Evolutionary conservation across 305 asterid genomes (phyloP).

Genomic region (Fraxinus floribunda): DNA sequence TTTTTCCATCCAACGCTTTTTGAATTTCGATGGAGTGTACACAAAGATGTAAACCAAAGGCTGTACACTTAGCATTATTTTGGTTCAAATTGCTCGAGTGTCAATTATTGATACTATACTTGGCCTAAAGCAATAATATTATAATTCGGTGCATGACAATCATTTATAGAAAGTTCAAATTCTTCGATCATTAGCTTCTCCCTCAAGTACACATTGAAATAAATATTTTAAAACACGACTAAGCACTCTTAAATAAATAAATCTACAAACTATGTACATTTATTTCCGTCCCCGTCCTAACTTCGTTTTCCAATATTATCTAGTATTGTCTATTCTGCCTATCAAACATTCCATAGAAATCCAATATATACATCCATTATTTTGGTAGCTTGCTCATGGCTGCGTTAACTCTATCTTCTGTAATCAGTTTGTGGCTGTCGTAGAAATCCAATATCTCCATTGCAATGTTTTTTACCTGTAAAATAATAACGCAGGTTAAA

Average conservation of each 20-base stretch:
- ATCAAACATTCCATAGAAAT: not conserved
- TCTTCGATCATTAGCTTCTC: not conserved
- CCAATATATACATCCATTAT: constrained; percentile 10
- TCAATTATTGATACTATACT: not conserved
- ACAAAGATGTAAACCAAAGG: too few species aligned
- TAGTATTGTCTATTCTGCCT: not conserved
- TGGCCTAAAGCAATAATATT: not conserved
- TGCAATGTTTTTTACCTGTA: constrained; percentile 89
- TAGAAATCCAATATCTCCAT: constrained; percentile 91
- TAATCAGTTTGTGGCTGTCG: constrained; percentile 67
- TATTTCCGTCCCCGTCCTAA: not conserved
- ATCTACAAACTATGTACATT: not conserved
- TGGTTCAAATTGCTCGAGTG: not conserved
- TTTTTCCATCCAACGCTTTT: too few species aligned
- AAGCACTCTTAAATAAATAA: not conserved
- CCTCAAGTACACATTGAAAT: not conserved
- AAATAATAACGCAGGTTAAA: not conserved
- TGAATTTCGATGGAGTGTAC: too few species aligned
- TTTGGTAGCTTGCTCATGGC: constrained; percentile 74
- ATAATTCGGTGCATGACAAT: not conserved
- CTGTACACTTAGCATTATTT: too few species aligned
- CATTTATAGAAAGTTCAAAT: not conserved
- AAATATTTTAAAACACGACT: not conserved
- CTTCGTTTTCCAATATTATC: not conserved
- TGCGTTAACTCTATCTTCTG: constrained; percentile 64